Base-by-base conservation (phyloP, 345 rosid genomes). In the Abelmoschus esculentus region DNA sequence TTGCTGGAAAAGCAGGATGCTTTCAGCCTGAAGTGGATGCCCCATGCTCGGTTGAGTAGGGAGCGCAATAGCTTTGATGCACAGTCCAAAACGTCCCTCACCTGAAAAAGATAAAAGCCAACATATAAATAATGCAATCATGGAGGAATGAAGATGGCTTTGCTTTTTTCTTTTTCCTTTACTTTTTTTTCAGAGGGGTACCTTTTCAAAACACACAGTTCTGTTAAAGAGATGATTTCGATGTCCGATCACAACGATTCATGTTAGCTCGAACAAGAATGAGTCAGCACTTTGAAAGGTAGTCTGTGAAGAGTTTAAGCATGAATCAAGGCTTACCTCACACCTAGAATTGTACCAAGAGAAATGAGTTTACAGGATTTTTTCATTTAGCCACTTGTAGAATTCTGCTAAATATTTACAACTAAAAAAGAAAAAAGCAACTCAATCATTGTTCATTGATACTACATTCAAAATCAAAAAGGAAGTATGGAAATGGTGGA, bases 31-130 rank as follows among this genome's bases (percentile, higher is more conserved):
- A 22, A 22, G 26, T 22, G 26, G 26, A 22, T 22, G 73, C 69
- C 50, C 36, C 65, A 65, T 65, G 50, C 32, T 61, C 36, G 40
- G 12, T 4, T 77, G 61, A 73, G 84, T 81, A 82, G 84, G 74
- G 50, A 19, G 70, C 42, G 72, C 80, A 76, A 73, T 78, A 40
- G 44, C 11, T 40, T 40, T 40, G 44, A 40, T 40, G 44, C 44
- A 42, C 31, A 52, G 8, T 42, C 58, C 69, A 63, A 58, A 18
- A 58, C 58, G 73, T 65, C 64, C 22, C 66, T 29, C 60, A 42
- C 69, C 72, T 40, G 61, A 65, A 73, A 75, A 55, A 53, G 42
- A 63, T 36, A n/a, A 5, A 62, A 61, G 26, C 69, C 68, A 40
- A 7, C 67, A 67, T 38, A 70, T 56, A 26, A 70, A 70, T 61